A percentile compares a stretch with the other conserved stretches of the same genome.
These are phyloP conservation scores for Naegleria lovaniensis DNA, from an alignment of 208 protist genomes.

Conservation along the genomic window DNA sequence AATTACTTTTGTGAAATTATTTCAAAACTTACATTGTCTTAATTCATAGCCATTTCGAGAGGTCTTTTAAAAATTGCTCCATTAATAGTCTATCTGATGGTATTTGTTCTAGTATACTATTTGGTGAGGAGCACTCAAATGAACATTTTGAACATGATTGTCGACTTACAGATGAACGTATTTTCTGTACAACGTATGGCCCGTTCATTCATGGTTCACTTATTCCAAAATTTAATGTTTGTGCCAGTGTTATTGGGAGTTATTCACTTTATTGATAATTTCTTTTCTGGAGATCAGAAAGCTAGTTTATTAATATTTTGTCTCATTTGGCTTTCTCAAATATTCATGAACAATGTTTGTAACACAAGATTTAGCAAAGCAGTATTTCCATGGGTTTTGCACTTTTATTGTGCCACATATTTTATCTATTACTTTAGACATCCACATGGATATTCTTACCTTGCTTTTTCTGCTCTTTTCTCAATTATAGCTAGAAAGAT, in stretches of 20 bases:
- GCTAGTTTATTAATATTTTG: not conserved
- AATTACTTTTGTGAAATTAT: too few relatives aligned
- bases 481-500: not conserved
- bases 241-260: not conserved
- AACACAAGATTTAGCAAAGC: not conserved
- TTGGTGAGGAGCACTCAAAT: not conserved
- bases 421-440: not conserved
- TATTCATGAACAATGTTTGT: not conserved
- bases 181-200: not conserved
- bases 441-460: not conserved
- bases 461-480: not conserved
- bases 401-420: not conserved
- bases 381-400: not conserved
- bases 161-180: not conserved
- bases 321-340: not conserved
- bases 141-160: not conserved
- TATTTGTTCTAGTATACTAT: not conserved
- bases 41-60: too few relatives aligned
- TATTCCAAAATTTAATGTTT: constrained; percentile 1
- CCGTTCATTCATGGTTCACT: not conserved
- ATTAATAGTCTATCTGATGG: not conserved
- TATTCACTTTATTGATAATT: not conserved
- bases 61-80: not conserved
- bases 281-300: not conserved
- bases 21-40: too few relatives aligned